These are phyloP conservation scores for Pseudocercospora eumusae DNA, from an alignment of 2,329 filamentous ascomycete species.

Conservation along the genomic window DNA sequence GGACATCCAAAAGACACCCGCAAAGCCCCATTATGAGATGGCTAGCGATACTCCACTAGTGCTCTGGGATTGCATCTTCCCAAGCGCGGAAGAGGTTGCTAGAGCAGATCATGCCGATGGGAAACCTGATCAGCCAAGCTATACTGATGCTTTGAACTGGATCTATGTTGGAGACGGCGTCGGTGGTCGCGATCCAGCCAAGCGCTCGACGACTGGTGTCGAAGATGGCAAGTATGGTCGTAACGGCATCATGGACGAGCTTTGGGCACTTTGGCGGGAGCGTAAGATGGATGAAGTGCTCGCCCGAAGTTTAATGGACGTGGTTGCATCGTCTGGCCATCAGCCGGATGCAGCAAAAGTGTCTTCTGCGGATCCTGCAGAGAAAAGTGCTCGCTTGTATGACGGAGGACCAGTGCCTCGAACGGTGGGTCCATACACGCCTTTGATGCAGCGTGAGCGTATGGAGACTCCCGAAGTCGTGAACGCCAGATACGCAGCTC, in stretches of 20 bases:
- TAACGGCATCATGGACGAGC: slow-evolving; percentile 67
- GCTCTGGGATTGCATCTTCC: slow-evolving; percentile 94
- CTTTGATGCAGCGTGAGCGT: slow-evolving; percentile 57
- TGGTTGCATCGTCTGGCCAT: slow-evolving; percentile 51
- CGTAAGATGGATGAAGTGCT: slow-evolving; percentile 89
- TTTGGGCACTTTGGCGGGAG: slow-evolving; percentile 83
- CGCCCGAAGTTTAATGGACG: slow-evolving; percentile 69
- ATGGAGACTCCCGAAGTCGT: slow-evolving; percentile 63
- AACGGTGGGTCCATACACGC: slow-evolving; percentile 59
- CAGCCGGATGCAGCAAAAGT: slow-evolving; percentile 5
- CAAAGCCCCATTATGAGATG: slow-evolving; percentile 86
- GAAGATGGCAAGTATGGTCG: slow-evolving; percentile 63
- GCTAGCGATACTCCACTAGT: slow-evolving; percentile 87
- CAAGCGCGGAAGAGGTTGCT: slow-evolving; percentile 48
- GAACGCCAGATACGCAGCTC: slow-evolving; percentile 60
- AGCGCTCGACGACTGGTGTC: slow-evolving; percentile 41
- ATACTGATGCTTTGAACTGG: slow-evolving; percentile 71
- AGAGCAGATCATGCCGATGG: slow-evolving; percentile 41
- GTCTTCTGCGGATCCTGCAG: slow-evolving; percentile 11
- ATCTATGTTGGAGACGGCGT: slow-evolving; percentile 70
- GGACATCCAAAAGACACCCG: slow-evolving; percentile 68
- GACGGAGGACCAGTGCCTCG: slow-evolving; percentile 58
- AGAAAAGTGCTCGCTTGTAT: slow-evolving; percentile 57
- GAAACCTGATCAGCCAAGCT: slow-evolving; percentile 44
- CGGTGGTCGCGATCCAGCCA: slow-evolving; percentile 40